Base-by-base conservation (phyloP, 768 basidiomycete genomes). In the Kwoniella dejecticola region DNA sequence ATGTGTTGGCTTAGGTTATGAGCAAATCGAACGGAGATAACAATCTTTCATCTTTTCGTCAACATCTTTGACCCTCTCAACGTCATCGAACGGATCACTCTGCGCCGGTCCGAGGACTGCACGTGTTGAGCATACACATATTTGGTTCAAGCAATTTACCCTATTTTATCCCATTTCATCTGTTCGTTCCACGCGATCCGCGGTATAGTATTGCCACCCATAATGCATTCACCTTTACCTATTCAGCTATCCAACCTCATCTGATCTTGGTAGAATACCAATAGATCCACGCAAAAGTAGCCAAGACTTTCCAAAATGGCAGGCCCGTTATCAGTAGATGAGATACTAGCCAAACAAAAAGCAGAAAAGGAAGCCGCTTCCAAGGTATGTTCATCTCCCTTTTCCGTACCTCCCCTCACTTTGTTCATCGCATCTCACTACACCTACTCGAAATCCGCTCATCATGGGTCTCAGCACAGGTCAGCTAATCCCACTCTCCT, bases 351-450 rank as follows among this genome's bases (percentile, higher is more conserved):
- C 69, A 89, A 88, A 80, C 95, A 98, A 80, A 87, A 85, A 68
- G 85, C 83, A 36, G 93, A 95, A 76, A 91, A 88, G 71, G 92
- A 96, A 62, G 89, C 89, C 1, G 89, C 91, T 49, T 82, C 92
- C 50, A 96, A 91, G 84, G 94, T 91, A 59, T 11, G 67, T 50
- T 27, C 4, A 4, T 38, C 27, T 17, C 36, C 36, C 36, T 38
- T 38, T 38, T 38, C 8, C 17, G 36, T 8, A 27, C n/a, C 21
- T 31, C 29, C 7, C 48, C 46, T 36, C 36, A n/a, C 44, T 17
- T 49, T 12, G 3, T 27, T 13, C 21, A 47, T 27, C 46, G 23
- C 21, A 47, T 47, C 21, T 47, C 46, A 24, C 24, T 15, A 5
- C 46, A 47, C 24, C 7, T 19, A 45, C 21, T 26, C 7, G 15